Evolutionary conservation across 2,329 filamentous ascomycete species (phyloP).

Genomic region (Trichocomaceae sp.): DNA sequence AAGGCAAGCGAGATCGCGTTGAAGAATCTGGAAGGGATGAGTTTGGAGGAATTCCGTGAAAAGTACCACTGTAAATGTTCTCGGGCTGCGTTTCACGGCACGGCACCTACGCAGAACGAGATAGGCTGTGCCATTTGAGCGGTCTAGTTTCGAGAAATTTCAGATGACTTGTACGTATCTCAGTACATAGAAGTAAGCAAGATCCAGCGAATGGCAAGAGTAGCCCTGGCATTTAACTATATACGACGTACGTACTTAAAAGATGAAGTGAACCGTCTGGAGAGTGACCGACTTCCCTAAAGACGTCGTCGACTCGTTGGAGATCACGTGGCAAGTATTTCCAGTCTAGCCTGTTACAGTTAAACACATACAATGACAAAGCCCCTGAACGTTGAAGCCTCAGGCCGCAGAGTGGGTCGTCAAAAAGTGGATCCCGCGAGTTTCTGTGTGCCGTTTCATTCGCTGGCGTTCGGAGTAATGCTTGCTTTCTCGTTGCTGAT

Average conservation of each 20-base stretch:
- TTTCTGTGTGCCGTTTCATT: background rate
- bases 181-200: background rate
- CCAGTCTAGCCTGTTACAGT: constrained; percentile 2
- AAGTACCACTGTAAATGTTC: constrained; percentile 60
- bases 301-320: too few species aligned
- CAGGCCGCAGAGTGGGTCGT: background rate
- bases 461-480: background rate
- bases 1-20: constrained; percentile 39
- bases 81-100: constrained; percentile 12
- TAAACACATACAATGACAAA: constrained; percentile 1
- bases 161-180: background rate
- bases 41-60: constrained; percentile 52
- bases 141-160: background rate
- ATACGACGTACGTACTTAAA: too few species aligned
- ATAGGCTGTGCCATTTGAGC: constrained; percentile 27
- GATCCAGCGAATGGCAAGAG: background rate
- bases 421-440: background rate
- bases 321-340: too few species aligned
- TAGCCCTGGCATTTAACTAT: background rate
- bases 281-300: too few species aligned
- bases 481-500: background rate
- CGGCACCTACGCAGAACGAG: background rate
- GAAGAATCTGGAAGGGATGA: constrained; percentile 42
- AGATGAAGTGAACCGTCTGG: too few species aligned
- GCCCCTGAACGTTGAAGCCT: constrained; percentile 9